Base-by-base conservation (phyloP, 208 protist species). In the Trypanosoma avium region DNA sequence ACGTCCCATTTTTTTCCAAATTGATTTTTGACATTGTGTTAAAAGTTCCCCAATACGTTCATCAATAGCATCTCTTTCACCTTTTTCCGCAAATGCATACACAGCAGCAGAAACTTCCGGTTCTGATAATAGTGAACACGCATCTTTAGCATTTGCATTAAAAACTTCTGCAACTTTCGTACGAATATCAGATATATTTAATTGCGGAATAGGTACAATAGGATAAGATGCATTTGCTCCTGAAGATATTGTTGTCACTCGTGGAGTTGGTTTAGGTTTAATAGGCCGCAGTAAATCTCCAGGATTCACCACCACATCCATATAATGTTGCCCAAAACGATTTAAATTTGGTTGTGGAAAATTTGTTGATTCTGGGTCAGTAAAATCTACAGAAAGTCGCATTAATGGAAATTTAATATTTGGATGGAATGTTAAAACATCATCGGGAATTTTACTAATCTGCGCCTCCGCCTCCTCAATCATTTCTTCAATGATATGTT, bases 261-360 rank as follows among this genome's bases (percentile, higher is more conserved):
- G 68, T 49, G 73, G 32, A 38, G 72, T 58, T 22, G 61, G 70
- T 47, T 88, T 92, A 32, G 86, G 81, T 49, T 90, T 88, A 15
- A 95, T 58, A 8, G 82, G 77, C 27, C 78, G 75, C 24, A 96
- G 74, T 38, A 96, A 38, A 42, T 93, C 86, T 12, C 75, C 78
- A 13, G 91, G 86, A 65, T 96, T 96, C 17, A 84, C 91, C 30
- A 93, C 78, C 1, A 92, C 86, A 36, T 93, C 91, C 70, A 92
- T 86, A 70, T 92, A 96, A 61, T 93, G 81, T 75, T 94, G 88
- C 0, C 91, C 91, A 67, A 96, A 93, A n/a, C 91, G 91, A 36
- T 89, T 86, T 32, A 81, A 62, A 58, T 94, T 92, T 4, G 88
- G 86, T 70, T 93, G 84, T 45, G 91, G 91, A 64, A 89, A 96